Percentiles rank a stretch among this genome's conserved stretches.
Conservation (phyloP, 2,329 filamentous ascomycete genomes). For the Thelonectria olida region DNA sequence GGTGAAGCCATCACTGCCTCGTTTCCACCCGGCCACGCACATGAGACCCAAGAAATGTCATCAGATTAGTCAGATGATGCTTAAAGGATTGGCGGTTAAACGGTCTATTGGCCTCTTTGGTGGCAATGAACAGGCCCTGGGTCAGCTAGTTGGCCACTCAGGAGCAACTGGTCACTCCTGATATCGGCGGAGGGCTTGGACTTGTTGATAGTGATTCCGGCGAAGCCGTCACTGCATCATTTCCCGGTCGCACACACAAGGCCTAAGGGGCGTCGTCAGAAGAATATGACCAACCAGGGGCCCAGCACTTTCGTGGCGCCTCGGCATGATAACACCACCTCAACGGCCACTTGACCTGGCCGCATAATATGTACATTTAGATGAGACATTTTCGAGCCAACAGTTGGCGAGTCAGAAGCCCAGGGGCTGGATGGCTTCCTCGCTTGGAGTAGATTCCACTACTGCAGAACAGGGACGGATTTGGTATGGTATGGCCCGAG, state of each 20-base stretch:
- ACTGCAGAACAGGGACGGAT: too few relatives aligned
- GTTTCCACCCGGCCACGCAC: neutral
- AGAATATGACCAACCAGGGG: neutral
- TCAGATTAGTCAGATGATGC: neutral
- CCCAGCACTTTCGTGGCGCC: neutral
- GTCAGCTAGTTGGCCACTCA: neutral
- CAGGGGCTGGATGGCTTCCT: too few relatives aligned
- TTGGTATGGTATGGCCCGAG: too few relatives aligned
- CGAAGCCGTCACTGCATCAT: too few relatives aligned
- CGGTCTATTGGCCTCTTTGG: neutral
- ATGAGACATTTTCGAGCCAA: too few relatives aligned
- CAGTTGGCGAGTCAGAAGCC: too few relatives aligned
- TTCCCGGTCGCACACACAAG: too few relatives aligned
- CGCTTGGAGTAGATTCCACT: too few relatives aligned
- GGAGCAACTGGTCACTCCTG: too few relatives aligned
- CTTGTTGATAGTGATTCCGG: too few relatives aligned
- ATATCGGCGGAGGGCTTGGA: too few relatives aligned
- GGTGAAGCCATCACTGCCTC: neutral
- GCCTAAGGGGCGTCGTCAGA: too few relatives aligned
- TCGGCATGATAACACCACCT: neutral
- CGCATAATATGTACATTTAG: neutral
- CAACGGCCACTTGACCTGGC: neutral
- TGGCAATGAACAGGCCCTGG: neutral
- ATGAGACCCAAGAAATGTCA: neutral
- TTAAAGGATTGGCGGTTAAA: neutral